These are phyloP conservation scores for Acrodontium crateriforme DNA, from an alignment of 2,329 filamentous ascomycete species.

Conservation along the genomic window DNA sequence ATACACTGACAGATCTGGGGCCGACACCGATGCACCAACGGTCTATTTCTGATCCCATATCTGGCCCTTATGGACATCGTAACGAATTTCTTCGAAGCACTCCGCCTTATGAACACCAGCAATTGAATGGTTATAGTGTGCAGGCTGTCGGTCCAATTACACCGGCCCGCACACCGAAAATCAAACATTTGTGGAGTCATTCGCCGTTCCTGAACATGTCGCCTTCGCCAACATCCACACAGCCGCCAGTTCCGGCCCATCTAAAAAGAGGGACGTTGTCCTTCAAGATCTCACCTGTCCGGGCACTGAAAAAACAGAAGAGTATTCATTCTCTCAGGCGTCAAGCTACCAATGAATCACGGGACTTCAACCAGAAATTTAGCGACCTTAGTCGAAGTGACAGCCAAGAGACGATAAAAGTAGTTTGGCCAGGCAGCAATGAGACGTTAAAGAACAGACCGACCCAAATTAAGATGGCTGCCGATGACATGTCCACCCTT, in stretches of 20 bases:
- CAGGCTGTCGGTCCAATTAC: conserved; percentile 9
- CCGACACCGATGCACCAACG: conserved; percentile 17
- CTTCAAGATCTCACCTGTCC: conserved; percentile 19
- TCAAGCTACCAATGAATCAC: conserved; percentile 12
- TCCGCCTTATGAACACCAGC: conserved; percentile 12
- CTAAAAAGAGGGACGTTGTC: conserved; percentile 21
- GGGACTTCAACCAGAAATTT: conserved; percentile 4
- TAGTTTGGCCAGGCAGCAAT: no score
- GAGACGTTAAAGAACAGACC: no score
- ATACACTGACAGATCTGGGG: conserved; percentile 16
- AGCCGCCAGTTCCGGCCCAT: conserved; percentile 16
- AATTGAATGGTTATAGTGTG: conserved; percentile 11
- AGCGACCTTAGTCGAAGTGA: conserved; percentile 15
- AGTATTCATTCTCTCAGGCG: conserved; percentile 20
- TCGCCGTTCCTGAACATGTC: conserved; percentile 17
- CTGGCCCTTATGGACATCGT: conserved; percentile 14
- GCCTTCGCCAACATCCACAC: conserved; percentile 12
- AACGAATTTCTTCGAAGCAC: conserved; percentile 21
- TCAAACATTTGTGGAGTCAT: conserved; percentile 12
- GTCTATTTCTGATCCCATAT: conserved; percentile 22
- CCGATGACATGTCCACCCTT: conserved; percentile 6
- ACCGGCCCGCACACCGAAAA: conserved; percentile 9
- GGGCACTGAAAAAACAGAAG: conserved; percentile 18
- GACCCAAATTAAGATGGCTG: conserved; percentile 8
- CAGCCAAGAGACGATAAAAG: conserved; percentile 32